Conservation (phyloP, 345 rosid species). For the Pugionium dolabratum region DNA sequence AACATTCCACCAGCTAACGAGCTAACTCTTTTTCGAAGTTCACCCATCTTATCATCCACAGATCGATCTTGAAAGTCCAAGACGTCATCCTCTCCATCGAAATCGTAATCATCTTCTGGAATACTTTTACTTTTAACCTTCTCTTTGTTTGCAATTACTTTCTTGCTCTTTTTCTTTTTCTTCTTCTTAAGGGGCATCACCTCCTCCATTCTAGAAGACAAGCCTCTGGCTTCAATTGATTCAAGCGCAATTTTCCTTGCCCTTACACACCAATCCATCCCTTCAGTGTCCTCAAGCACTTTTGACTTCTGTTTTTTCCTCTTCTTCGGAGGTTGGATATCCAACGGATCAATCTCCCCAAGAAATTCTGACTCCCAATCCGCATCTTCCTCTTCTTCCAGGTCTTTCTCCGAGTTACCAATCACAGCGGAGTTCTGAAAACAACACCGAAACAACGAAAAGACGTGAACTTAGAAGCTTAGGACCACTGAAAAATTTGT, state of each 20-base stretch:
- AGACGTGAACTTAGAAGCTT: background rate
- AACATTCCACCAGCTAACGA: conserved; percentile 70
- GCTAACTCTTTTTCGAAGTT: conserved; percentile 54
- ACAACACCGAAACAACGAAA: background rate
- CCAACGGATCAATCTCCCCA: conserved; percentile 72
- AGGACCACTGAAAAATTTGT: background rate
- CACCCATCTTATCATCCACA: conserved; percentile 37
- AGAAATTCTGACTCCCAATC: conserved; percentile 80
- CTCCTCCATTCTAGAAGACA: conserved; percentile 53
- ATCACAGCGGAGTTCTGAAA: conserved; percentile 30
- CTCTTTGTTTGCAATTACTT: conserved; percentile 37
- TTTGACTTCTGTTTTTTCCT: conserved; percentile 55
- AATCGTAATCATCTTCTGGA: conserved; percentile 39
- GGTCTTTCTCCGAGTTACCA: conserved; percentile 32
- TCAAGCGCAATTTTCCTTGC: conserved; percentile 75
- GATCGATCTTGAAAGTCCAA: conserved; percentile 36
- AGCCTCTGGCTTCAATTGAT: conserved; percentile 75
- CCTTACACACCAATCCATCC: conserved; percentile 93
- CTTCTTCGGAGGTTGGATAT: conserved; percentile 58
- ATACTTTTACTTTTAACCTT: conserved; percentile 42
- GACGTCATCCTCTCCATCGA: conserved; percentile 47
- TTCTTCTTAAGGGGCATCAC: conserved; percentile 57
- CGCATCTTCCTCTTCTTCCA: conserved; percentile 37
- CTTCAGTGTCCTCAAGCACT: conserved; percentile 54
- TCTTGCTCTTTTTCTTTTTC: conserved; percentile 56